Percentiles rank a stretch among this genome's conserved stretches.
Conservation (phyloP, 176 grass and related monocot species). For the Oropetium thomaeum region DNA sequence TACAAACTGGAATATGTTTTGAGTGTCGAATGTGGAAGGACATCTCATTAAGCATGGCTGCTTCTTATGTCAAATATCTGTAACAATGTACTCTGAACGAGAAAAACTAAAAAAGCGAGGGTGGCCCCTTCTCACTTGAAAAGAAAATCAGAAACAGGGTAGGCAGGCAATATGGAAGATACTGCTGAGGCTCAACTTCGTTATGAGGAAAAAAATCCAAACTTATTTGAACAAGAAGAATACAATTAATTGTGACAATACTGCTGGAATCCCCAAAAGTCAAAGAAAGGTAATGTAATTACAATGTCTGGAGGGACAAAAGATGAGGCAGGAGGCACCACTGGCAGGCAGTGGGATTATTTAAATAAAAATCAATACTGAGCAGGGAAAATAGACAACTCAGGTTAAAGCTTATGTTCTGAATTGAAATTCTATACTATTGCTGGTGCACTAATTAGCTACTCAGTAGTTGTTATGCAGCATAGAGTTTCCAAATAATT, state of each 20-base stretch:
- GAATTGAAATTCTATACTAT: background rate
- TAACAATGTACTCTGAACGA: too few species aligned
- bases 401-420: background rate
- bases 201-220: background rate
- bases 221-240: background rate
- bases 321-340: background rate
- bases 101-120: too few species aligned
- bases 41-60: too few species aligned
- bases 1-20: too few species aligned
- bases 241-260: background rate
- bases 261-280: background rate
- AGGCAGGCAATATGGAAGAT: background rate
- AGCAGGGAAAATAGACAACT: background rate
- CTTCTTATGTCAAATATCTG: too few species aligned
- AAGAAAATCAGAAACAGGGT: background rate
- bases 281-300: background rate
- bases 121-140: too few species aligned
- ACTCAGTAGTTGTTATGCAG: background rate
- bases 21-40: too few species aligned
- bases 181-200: background rate
- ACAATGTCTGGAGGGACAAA: background rate
- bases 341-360: background rate
- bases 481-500: background rate
- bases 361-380: constrained; percentile 5
- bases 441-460: background rate